Base-by-base conservation (phyloP, 768 basidiomycete species). In the Amanita muscaria region DNA sequence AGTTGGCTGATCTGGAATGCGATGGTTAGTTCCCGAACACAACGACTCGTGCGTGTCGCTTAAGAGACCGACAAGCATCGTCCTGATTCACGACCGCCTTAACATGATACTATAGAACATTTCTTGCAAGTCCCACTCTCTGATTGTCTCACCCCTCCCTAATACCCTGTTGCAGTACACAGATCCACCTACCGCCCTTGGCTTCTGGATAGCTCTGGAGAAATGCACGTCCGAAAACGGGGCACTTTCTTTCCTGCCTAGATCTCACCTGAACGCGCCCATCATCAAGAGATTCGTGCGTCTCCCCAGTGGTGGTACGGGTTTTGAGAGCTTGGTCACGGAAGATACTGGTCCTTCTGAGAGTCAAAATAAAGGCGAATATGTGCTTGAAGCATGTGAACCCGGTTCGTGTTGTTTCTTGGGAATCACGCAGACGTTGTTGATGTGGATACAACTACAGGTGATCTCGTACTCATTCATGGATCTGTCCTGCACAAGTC, bases 141-240 rank as follows among this genome's bases (percentile, higher is more conserved):
- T 27, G 29, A 3, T 46, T 15, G 24, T 18, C 21, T 24, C 27
- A 32, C 23, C 31, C 16, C 11, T 41, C 31, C 36, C 21, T 11
- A 10, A 24, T n/a, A 7, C 16, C 36, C 31, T 22, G 31, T 15
- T 19, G 8, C 16, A 98, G 80, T 97, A 94, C 64, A 96, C 93
- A 7, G 70, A 86, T 31, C 96, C 96, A 9, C 88, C 88, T 0
- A 81, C 80, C 7, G 96, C 96, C 0, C 74, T 98, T 16, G 96
- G 96, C 2, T 89, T 93, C 59, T 99, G 96, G 96, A 87, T 98
- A 47, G 88, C 94, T 0, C 67, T 99, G 29, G 94, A 98, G 60
- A 72, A 77, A 47, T 96, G 92, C 61, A 92, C 91, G 4, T 57
- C 73, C 2, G 64, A 66, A 34, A 93, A 93, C 54, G 91, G 91